Evolutionary conservation across 345 rosid genomes (phyloP).

Genomic region (Dipteronia sinensis): DNA sequence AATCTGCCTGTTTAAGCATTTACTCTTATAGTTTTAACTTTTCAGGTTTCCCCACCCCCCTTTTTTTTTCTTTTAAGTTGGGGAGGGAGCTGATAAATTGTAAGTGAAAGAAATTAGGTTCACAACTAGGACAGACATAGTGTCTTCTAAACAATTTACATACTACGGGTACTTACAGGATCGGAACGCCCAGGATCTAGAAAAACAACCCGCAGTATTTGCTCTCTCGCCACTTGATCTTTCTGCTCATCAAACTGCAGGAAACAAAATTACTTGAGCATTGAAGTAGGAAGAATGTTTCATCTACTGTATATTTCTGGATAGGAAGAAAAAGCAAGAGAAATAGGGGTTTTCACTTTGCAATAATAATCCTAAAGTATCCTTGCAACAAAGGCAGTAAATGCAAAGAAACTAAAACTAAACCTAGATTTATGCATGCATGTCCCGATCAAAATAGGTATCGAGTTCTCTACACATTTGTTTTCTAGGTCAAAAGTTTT

Average conservation of each 20-base stretch:
- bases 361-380: not conserved
- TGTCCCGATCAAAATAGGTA: constrained; percentile 1
- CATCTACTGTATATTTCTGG: not conserved
- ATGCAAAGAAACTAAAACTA: not conserved
- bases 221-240: constrained; percentile 79
- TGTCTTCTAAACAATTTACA: not conserved
- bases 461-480: not conserved
- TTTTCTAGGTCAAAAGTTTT: no score
- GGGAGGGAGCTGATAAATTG: not conserved
- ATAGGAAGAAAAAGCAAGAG: not conserved
- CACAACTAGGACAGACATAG: not conserved
- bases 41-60: not conserved
- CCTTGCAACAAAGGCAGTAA: not conserved
- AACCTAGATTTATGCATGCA: not conserved
- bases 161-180: constrained; percentile 54
- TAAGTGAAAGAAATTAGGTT: not conserved
- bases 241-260: constrained; percentile 94
- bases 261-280: constrained; percentile 9
- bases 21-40: constrained; percentile 3
- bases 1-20: not conserved
- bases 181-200: constrained; percentile 74
- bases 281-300: not conserved
- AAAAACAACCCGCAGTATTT: constrained; percentile 81
- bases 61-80: no score
- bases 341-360: not conserved